Conservation (phyloP, 495 filamentous ascomycete species). For the Talaromyces stipitatus region DNA sequence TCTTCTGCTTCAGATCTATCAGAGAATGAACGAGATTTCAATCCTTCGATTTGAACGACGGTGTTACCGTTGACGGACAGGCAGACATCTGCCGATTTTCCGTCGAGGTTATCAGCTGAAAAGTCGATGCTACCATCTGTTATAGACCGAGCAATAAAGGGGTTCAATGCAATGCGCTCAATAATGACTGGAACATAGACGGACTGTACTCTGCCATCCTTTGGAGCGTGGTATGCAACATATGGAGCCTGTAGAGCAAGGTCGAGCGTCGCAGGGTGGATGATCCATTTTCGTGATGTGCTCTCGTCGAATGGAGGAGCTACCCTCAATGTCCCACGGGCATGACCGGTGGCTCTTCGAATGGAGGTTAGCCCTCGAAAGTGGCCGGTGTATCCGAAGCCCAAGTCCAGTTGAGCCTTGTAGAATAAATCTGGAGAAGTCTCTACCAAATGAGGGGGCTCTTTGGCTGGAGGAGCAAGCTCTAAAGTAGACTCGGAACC, state of each 20-base stretch:
- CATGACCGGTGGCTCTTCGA: slow-evolving; percentile 19
- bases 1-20: neutral
- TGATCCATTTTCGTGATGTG: neutral
- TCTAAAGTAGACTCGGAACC: too few species aligned
- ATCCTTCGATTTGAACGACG: neutral
- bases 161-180: slow-evolving; percentile 35
- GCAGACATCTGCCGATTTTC: neutral
- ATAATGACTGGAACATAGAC: slow-evolving; percentile 24
- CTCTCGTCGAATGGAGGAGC: too few species aligned
- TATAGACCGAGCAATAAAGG: slow-evolving; percentile 20
- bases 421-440: slow-evolving; percentile 31
- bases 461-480: neutral
- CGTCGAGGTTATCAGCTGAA: neutral
- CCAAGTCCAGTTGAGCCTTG: slow-evolving; percentile 21
- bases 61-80: too few species aligned
- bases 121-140: neutral
- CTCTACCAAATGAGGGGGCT: neutral
- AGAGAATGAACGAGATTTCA: neutral
- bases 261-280: slow-evolving; percentile 37
- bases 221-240: slow-evolving; percentile 30
- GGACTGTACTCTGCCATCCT: slow-evolving; percentile 20
- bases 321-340: slow-evolving; percentile 15
- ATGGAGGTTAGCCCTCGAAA: slow-evolving; percentile 18
- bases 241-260: slow-evolving; percentile 33
- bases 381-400: slow-evolving; percentile 23